Percentiles rank a stretch among this genome's conserved stretches.
These are phyloP conservation scores for Puccinia polysora DNA, from an alignment of 1,284 basidiomycete genomes.

Conservation along the genomic window DNA sequence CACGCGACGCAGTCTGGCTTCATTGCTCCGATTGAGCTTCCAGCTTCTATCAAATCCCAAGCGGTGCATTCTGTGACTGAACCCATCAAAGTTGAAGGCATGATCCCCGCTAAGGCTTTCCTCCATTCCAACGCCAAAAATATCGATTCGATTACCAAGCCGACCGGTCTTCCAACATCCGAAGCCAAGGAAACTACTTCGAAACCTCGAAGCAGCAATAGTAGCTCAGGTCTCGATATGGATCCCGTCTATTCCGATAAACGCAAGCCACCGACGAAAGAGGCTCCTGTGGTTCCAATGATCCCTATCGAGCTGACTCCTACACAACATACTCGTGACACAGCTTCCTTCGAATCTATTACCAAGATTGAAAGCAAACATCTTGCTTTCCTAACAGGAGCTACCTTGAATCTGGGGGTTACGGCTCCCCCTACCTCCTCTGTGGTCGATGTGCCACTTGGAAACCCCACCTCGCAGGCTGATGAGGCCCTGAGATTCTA, in stretches of 20 bases:
- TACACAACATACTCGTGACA: neutral
- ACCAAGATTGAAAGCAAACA: constrained; percentile 22
- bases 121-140: neutral
- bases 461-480: neutral
- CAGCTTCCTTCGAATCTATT: neutral
- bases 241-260: constrained; percentile 15
- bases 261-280: neutral
- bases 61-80: neutral
- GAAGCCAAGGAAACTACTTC: neutral
- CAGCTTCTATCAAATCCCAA: constrained; percentile 7
- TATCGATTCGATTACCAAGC: neutral
- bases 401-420: neutral
- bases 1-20: neutral
- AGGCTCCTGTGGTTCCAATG: neutral
- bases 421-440: constrained; percentile 5
- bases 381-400: constrained; percentile 22
- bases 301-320: neutral
- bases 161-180: neutral
- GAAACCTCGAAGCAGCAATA: neutral
- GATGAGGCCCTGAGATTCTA: no score
- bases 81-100: constrained; percentile 5
- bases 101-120: neutral
- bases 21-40: constrained; percentile 14
- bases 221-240: constrained; percentile 5
- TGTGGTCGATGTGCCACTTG: neutral